Conservation (phyloP, 345 rosid genomes). For the Arabis hirsuta region DNA sequence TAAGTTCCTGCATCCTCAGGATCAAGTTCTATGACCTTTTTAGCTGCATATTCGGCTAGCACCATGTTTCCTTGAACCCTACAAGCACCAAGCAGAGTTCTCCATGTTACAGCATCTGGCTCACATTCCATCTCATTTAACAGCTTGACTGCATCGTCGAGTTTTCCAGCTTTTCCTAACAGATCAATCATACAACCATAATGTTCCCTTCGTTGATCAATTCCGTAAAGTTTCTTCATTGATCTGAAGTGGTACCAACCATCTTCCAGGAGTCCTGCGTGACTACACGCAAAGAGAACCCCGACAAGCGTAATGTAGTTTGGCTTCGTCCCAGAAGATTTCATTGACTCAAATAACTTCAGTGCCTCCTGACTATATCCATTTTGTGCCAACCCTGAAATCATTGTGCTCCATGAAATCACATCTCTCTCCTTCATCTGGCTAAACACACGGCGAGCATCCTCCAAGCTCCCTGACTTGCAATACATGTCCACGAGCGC, state of each 20-base stretch:
- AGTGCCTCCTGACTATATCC: conserved; percentile 71
- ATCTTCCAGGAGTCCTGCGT: conserved; percentile 66
- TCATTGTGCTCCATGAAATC: conserved; percentile 83
- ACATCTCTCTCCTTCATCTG: conserved; percentile 66
- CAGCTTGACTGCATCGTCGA: conserved; percentile 60
- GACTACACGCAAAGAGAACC: conserved; percentile 79
- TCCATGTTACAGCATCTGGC: conserved; percentile 75
- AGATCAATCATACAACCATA: conserved; percentile 82
- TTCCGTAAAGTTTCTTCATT: conserved; percentile 63
- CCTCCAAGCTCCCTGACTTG: conserved; percentile 71
- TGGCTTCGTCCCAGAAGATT: conserved; percentile 53
- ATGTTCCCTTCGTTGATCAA: conserved; percentile 71
- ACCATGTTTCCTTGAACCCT: conserved; percentile 61
- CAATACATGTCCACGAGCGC: conserved; percentile 82
- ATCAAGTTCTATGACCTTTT: conserved; percentile 59
- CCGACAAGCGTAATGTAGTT: conserved; percentile 67
- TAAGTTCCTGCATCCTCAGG: conserved; percentile 70
- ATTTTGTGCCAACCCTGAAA: conserved; percentile 73
- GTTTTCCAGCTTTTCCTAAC: conserved; percentile 73
- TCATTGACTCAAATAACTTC: conserved; percentile 58
- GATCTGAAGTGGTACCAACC: conserved; percentile 66
- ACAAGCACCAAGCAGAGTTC: conserved; percentile 67
- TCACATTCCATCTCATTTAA: conserved; percentile 64
- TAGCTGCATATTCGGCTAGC: conserved; percentile 62
- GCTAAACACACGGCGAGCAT: conserved; percentile 53